Conservation (phyloP, 2,329 filamentous ascomycete genomes). For the Leptographium flavum region DNA sequence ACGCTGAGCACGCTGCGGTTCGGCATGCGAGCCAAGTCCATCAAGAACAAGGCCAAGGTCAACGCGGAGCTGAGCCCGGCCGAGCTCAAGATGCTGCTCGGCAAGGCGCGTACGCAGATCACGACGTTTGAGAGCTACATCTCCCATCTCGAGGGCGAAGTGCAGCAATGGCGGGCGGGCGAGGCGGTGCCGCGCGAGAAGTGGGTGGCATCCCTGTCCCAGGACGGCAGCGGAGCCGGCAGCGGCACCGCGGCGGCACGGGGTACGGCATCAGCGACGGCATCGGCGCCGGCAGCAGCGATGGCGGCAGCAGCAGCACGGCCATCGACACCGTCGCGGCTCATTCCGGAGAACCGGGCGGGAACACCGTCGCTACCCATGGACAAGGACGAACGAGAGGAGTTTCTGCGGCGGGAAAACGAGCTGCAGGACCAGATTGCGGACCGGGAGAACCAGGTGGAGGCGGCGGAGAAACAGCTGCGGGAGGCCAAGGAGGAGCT, state of each 20-base stretch:
- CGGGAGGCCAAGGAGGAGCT: slow-evolving; percentile 80
- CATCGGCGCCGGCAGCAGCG: slow-evolving; percentile 14
- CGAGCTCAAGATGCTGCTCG: slow-evolving; percentile 84
- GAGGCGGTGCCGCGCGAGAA: slow-evolving; percentile 78
- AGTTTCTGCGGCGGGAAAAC: slow-evolving; percentile 89
- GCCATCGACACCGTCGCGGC: slow-evolving; percentile 37
- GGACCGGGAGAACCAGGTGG: slow-evolving; percentile 76
- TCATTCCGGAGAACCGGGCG: slow-evolving; percentile 41
- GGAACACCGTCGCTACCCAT: slow-evolving; percentile 64
- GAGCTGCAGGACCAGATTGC: slow-evolving; percentile 93
- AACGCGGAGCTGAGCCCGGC: slow-evolving; percentile 93
- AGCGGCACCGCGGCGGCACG: slow-evolving; percentile 38
- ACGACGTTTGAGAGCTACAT: slow-evolving; percentile 84
- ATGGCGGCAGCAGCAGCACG: slow-evolving; percentile 34
- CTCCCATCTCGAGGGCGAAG: slow-evolving; percentile 66
- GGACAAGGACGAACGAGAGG: slow-evolving; percentile 93
- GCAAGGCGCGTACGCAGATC: slow-evolving; percentile 81
- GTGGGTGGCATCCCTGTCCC: slow-evolving; percentile 58
- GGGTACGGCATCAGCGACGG: slow-evolving; percentile 22
- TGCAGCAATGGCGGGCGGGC: slow-evolving; percentile 75
- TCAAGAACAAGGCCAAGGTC: slow-evolving; percentile 99
- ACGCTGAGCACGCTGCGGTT: slow-evolving; percentile 86
- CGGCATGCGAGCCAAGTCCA: slow-evolving; percentile 91
- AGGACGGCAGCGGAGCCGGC: slow-evolving; percentile 19
- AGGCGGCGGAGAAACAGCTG: slow-evolving; percentile 64